These are phyloP conservation scores for Thalassiosira oceanica DNA, from an alignment of 352 stramenopile species.

Conservation along the genomic window DNA sequence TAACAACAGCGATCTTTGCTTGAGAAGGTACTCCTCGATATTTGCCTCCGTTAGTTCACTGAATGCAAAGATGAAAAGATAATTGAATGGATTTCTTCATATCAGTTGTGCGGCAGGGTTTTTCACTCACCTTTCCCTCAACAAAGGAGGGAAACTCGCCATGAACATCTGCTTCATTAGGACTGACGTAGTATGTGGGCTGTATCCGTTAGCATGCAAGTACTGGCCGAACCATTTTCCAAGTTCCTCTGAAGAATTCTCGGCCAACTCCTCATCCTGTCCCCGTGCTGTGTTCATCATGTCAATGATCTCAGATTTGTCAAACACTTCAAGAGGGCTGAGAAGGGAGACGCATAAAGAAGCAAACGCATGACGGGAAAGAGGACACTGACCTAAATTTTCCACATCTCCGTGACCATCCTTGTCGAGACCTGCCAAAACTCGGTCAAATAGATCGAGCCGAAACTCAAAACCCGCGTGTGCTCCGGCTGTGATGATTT, in stretches of 20 bases:
- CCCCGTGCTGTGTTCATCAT: constrained; percentile 24
- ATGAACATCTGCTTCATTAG: constrained; percentile 54
- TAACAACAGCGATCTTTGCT: not conserved
- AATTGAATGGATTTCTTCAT: no score
- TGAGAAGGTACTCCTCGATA: constrained; percentile 17
- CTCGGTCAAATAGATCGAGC: constrained; percentile 11
- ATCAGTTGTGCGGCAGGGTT: no score
- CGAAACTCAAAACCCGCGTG: constrained; percentile 18
- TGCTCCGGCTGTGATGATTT: constrained; percentile 14
- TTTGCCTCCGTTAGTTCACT: constrained; percentile 32
- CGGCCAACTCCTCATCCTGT: constrained; percentile 3
- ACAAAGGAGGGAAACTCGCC: constrained; percentile 31
- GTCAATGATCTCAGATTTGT: constrained; percentile 18
- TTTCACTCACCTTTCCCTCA: no score
- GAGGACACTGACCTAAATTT: no score
- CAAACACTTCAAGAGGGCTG: no score
- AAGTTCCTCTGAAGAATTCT: constrained; percentile 17
- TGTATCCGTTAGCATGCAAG: constrained; percentile 42
- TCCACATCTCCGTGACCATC: not conserved
- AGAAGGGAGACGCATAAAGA: no score
- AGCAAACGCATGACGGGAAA: no score
- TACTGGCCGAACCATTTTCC: constrained; percentile 50
- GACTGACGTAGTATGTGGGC: constrained; percentile 19
- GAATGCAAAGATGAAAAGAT: no score
- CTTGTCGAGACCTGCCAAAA: constrained; percentile 5